Evolutionary conservation across 176 grass and related monocot genomes (phyloP).

Genomic region (Lolium perenne): DNA sequence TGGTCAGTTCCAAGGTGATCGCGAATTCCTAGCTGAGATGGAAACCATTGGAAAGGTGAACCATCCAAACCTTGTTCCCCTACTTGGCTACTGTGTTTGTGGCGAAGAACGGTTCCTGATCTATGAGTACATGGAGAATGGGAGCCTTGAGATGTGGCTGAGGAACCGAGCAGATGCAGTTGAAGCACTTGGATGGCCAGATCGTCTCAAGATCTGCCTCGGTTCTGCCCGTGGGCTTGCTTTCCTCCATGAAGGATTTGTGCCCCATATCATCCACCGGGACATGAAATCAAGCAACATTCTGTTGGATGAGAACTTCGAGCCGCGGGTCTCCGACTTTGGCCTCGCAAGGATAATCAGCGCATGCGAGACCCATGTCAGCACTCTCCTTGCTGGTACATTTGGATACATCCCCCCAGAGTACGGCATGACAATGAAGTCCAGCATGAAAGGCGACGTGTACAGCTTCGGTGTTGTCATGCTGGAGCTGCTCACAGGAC

Average conservation of each 20-base stretch:
- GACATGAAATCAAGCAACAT: slow-evolving; percentile 99
- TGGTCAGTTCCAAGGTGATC: slow-evolving; percentile 82
- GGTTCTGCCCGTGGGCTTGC: slow-evolving; percentile 84
- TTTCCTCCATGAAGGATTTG: slow-evolving; percentile 94
- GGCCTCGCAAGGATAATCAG: slow-evolving; percentile 98
- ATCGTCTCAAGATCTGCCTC: slow-evolving; percentile 82
- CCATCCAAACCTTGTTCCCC: slow-evolving; percentile 84
- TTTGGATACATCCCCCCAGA: slow-evolving; percentile 93
- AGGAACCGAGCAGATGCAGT: slow-evolving; percentile 78
- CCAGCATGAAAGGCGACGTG: slow-evolving; percentile 78
- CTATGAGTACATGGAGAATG: slow-evolving; percentile 97
- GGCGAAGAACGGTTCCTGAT: slow-evolving; percentile 91
- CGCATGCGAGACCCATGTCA: slow-evolving; percentile 96
- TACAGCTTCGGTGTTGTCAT: slow-evolving; percentile 97
- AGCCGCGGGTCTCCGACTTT: slow-evolving; percentile 96
- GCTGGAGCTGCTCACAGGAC: slow-evolving; percentile 88
- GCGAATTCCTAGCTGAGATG: slow-evolving; percentile 95
- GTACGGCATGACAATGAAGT: slow-evolving; percentile 87
- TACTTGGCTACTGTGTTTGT: slow-evolving; percentile 96
- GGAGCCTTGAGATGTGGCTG: slow-evolving; percentile 93
- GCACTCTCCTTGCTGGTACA: slow-evolving; percentile 89
- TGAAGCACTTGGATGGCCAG: slow-evolving; percentile 83
- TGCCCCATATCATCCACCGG: slow-evolving; percentile 95
- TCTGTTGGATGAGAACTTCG: slow-evolving; percentile 74
- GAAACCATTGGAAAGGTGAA: slow-evolving; percentile 99